phyloP scores from a whole-genome alignment of 2,329 filamentous ascomycete species.

The Beauveria bassiana region DNA sequence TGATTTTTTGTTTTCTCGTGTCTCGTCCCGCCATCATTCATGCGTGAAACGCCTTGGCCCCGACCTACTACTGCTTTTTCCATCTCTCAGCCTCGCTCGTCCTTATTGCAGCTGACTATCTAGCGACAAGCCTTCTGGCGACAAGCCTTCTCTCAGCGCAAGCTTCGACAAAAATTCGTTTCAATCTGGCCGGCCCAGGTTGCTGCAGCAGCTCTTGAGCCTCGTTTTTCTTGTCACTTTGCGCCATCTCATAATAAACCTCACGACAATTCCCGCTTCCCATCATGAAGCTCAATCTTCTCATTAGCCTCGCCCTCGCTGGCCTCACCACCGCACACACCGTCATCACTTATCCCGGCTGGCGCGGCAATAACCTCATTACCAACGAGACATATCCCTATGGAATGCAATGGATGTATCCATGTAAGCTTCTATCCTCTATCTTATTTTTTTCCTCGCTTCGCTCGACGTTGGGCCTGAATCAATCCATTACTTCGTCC shows the following conservation, averaged over 20 bases:
- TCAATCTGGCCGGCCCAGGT: neutral
- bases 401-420: constrained; percentile 93
- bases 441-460: neutral
- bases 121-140: too few relatives aligned
- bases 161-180: neutral
- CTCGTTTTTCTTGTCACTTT: neutral
- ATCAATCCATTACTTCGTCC: neutral
- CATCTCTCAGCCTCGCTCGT: neutral
- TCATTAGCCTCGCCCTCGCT: constrained; percentile 36
- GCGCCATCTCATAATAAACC: neutral
- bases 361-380: constrained; percentile 78
- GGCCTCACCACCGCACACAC: constrained; percentile 58
- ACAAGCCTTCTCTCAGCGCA: too few relatives aligned
- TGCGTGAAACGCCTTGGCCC: neutral
- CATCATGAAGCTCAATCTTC: constrained; percentile 30
- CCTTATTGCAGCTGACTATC: neutral
- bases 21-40: neutral
- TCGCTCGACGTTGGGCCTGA: neutral
- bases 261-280: constrained; percentile 2
- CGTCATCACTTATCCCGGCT: constrained; percentile 80
- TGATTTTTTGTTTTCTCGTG: neutral
- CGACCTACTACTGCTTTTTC: neutral
- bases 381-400: constrained; percentile 74
- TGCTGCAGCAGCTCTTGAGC: neutral
- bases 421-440: constrained; percentile 56